Percentiles rank a stretch among this genome's conserved stretches.
phyloP scores from a whole-genome alignment of 257 asterid genomes.

The Perilla frutescens region DNA sequence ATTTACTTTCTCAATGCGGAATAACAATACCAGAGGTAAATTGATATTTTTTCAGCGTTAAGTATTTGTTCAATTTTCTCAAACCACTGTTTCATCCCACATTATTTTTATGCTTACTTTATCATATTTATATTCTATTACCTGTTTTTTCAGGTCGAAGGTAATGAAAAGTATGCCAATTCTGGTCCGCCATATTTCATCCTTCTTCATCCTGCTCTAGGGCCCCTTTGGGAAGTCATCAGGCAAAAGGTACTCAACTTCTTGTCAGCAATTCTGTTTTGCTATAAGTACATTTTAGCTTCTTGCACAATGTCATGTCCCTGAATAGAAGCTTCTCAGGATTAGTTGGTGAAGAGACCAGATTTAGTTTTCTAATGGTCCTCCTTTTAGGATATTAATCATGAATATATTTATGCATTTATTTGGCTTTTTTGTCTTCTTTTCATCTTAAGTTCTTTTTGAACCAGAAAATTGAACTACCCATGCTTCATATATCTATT shows the following conservation, averaged over 20 bases:
- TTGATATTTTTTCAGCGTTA: conserved; percentile 27
- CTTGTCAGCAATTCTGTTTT: conserved; percentile 19
- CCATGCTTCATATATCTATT: background rate
- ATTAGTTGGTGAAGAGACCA: conserved; percentile 30
- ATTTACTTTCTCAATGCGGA: conserved; percentile 82
- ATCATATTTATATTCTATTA: conserved; percentile 24
- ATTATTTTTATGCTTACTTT: background rate
- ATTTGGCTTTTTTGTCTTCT: background rate
- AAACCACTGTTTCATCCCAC: conserved; percentile 20
- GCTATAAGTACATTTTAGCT: conserved; percentile 28
- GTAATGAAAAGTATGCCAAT: conserved; percentile 72
- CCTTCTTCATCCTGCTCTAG: conserved; percentile 97
- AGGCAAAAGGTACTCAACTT: conserved; percentile 75
- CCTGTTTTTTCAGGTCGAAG: conserved; percentile 60
- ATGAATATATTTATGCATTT: background rate
- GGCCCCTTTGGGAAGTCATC: conserved; percentile 97
- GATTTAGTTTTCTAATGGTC: conserved; percentile 29
- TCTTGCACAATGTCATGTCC: conserved; percentile 21
- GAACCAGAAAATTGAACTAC: conserved; percentile 8
- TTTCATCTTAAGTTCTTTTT: conserved; percentile 21
- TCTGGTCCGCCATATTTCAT: conserved; percentile 95
- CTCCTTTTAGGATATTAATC: background rate
- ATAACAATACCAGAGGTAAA: conserved; percentile 81
- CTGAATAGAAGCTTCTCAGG: conserved; percentile 26
- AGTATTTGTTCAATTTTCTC: conserved; percentile 1